Evolutionary conservation across 768 basidiomycete species (phyloP).

Genomic region (Serendipita vermifera): DNA sequence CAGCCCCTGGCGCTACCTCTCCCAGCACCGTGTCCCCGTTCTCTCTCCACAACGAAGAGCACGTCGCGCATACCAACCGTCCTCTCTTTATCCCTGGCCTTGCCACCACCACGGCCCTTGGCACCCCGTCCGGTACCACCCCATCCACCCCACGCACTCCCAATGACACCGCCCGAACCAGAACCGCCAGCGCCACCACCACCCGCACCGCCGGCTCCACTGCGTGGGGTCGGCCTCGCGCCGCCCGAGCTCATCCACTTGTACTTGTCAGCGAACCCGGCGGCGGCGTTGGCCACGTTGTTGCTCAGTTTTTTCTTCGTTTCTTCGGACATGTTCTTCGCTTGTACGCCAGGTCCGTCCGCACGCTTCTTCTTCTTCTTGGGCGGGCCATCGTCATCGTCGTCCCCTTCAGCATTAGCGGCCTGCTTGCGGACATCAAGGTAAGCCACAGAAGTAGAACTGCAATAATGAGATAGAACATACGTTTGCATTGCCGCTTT

Average conservation of each 20-base stretch:
- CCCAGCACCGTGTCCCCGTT: conserved; percentile 72
- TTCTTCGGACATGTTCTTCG: conserved; percentile 83
- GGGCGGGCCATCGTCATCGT: conserved; percentile 23
- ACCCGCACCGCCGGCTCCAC: background rate
- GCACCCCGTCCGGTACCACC: background rate
- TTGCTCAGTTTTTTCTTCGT: conserved; percentile 87
- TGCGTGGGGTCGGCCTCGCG: conserved; percentile 20
- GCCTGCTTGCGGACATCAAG: conserved; percentile 23
- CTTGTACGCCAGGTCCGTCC: conserved; percentile 72
- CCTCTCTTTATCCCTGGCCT: conserved; percentile 46
- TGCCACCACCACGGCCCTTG: conserved; percentile 11
- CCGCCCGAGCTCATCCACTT: conserved; percentile 67
- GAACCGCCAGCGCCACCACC: background rate
- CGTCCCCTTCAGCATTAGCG: conserved; percentile 37
- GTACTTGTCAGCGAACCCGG: conserved; percentile 66
- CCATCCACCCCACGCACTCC: background rate
- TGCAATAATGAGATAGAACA: background rate
- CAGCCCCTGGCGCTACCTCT: conserved; percentile 61
- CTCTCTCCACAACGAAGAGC: conserved; percentile 74
- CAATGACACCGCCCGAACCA: background rate
- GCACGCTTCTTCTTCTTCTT: conserved; percentile 74
- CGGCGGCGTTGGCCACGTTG: conserved; percentile 75
- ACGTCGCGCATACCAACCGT: conserved; percentile 64
- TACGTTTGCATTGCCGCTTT: conserved; percentile 23
- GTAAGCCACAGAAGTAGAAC: background rate